Evolutionary conservation across 371 early-diverging fungal species (phyloP), one percentile per base, ranked within the genome.

Genomic region (Mucor circinelloides): DNA sequence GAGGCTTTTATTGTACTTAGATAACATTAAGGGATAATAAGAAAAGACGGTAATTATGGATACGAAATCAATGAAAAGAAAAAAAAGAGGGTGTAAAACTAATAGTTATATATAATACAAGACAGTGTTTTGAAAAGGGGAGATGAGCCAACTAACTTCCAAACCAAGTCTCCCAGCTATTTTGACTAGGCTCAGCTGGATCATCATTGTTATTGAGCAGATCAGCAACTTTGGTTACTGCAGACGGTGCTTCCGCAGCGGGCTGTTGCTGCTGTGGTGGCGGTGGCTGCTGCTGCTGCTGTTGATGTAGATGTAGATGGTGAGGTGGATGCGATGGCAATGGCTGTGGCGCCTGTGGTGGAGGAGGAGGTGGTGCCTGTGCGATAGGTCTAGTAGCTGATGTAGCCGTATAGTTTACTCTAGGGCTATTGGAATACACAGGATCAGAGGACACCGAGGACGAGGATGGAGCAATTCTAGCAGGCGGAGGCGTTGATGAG

Each of bases 81-180:
- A 23, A 50, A 10, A 50, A 44, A 44, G 44, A n/a, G 40, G 17
- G 42, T 34, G 42, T 15, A 17, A 10, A 10, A 25, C 25, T 12
- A 52, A 5, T 48, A 52, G 10, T 27, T 30, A 36, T 36, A 36
- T 25, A 50, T 25, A 23, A 25, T 52, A 27, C 50, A 50, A 23
- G 19, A 44, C 42, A 44, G 32, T 15, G 12, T 27, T 27, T 54
- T 27, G 30, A 30, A 57, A 63, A 36, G 38, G 25, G 25, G 52
- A 32, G 48, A 12, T n/a, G 61, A 61, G 46, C 15, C 40, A 30
- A 25, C 32, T 52, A 52, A 27, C 52, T 52, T 59, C 75, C 77
- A 76, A 83, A 83, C 83, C 83, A 83, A 34, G 83, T 75, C 68
- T 83, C 79, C 83, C 83, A 83, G 52, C 71, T 79, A 40, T 70